A percentile compares a stretch with the other conserved stretches of the same genome.
Conservation (phyloP, 768 basidiomycete species). For the Daedaleopsis nitida region DNA sequence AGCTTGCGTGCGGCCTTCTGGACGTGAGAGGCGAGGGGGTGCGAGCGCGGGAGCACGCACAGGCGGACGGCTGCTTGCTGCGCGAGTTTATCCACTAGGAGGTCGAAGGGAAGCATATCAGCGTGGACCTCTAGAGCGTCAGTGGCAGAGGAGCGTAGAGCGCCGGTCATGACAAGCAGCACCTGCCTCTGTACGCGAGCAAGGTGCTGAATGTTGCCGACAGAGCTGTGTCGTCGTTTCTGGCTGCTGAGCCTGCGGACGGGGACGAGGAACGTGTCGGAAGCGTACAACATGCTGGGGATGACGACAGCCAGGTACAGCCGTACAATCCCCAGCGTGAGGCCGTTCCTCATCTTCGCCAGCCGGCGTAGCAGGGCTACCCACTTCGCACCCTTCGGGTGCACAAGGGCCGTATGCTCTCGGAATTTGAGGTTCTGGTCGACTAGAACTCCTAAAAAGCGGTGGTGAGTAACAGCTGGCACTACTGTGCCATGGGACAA, state of each 20-base stretch:
- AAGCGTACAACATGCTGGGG: constrained; percentile 34
- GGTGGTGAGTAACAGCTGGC: constrained; percentile 19
- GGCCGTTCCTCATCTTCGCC: constrained; percentile 24
- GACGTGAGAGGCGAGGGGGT: constrained; percentile 2
- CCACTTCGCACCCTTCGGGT: constrained; percentile 22
- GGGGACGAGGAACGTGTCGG: constrained; percentile 2
- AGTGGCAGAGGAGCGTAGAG: neutral
- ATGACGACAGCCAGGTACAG: constrained; percentile 29
- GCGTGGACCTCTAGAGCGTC: neutral
- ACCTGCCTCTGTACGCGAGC: constrained; percentile 10
- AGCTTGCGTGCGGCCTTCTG: neutral
- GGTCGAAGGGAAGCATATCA: neutral
- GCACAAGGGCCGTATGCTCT: constrained; percentile 20
- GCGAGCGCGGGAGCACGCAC: constrained; percentile 12
- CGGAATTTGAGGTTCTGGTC: constrained; percentile 34
- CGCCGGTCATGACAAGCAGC: constrained; percentile 20
- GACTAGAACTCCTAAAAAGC: constrained; percentile 35
- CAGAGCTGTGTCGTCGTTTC: neutral
- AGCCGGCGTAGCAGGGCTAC: constrained; percentile 23
- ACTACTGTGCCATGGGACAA: constrained; percentile 10
- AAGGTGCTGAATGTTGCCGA: constrained; percentile 7
- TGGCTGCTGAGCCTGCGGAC: neutral
- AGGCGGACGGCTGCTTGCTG: neutral
- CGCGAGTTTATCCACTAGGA: neutral
- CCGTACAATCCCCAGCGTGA: constrained; percentile 11